These are phyloP conservation scores for Cokeromyces recurvatus DNA, from an alignment of 371 early-diverging fungal genomes.

Conservation along the genomic window DNA sequence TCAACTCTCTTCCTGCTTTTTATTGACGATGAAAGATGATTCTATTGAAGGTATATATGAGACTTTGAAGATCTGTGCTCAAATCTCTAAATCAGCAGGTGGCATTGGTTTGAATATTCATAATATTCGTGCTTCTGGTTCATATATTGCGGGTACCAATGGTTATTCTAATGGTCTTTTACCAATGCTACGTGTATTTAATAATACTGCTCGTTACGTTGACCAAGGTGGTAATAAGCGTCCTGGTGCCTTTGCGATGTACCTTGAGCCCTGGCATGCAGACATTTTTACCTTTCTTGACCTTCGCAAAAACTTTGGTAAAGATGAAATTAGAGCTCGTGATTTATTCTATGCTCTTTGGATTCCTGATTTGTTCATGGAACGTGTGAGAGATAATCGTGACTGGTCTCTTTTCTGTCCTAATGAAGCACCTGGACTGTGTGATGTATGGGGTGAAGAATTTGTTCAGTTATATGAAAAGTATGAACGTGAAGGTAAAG, in stretches of 20 bases:
- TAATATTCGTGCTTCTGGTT: conserved; percentile 83
- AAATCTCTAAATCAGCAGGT: conserved; percentile 94
- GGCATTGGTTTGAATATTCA: conserved; percentile 94
- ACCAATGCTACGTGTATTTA: conserved; percentile 94
- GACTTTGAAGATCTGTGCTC: conserved; percentile 88
- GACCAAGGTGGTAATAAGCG: conserved; percentile 97
- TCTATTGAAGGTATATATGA: conserved; percentile 96
- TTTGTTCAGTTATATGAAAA: conserved; percentile 76
- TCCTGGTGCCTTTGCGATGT: conserved; percentile 94
- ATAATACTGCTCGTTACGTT: conserved; percentile 93
- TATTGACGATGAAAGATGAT: conserved; percentile 87
- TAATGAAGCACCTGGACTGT: conserved; percentile 82
- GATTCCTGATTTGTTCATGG: conserved; percentile 97
- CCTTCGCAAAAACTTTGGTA: conserved; percentile 92
- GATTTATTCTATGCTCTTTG: conserved; percentile 94
- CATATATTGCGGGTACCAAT: conserved; percentile 91
- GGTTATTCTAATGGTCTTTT: conserved; percentile 92
- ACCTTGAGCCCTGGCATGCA: conserved; percentile 97
- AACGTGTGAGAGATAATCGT: conserved; percentile 84
- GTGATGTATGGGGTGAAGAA: conserved; percentile 88
- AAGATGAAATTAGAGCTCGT: conserved; percentile 92
- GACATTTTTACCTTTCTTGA: conserved; percentile 95
- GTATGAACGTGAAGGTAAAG: conserved; percentile 80
- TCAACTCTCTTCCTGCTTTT: conserved; percentile 93
- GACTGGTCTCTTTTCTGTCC: conserved; percentile 97